A percentile compares a stretch with the other conserved stretches of the same genome.
phyloP scores from a whole-genome alignment of 108 stramenopile species.

The Nitzschia putrida region DNA sequence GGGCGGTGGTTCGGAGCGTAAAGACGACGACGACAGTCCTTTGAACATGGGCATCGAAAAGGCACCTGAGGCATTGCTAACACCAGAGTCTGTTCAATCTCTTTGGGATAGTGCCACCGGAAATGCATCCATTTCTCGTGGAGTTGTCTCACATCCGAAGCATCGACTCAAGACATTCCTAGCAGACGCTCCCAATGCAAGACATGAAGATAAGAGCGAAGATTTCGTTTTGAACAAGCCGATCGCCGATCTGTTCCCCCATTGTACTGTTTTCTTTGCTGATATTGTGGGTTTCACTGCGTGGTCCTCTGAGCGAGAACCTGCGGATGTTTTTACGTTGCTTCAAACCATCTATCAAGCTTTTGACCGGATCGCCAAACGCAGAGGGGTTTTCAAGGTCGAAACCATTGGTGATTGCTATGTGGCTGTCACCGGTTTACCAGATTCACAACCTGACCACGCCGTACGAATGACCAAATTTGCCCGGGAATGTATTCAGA shows the following conservation, averaged over 20 bases:
- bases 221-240: slow-evolving; percentile 18
- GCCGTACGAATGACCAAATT: slow-evolving; percentile 28
- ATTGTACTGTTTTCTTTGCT: slow-evolving; percentile 44
- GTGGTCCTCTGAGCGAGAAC: slow-evolving; percentile 40
- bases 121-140: neutral
- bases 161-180: slow-evolving; percentile 19
- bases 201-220: neutral
- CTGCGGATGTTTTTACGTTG: slow-evolving; percentile 43
- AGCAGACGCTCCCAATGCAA: neutral
- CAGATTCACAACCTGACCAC: slow-evolving; percentile 34
- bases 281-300: slow-evolving; percentile 68
- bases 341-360: slow-evolving; percentile 24
- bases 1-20: neutral
- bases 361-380: slow-evolving; percentile 26
- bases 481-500: slow-evolving; percentile 25
- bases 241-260: slow-evolving; percentile 62
- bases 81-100: neutral
- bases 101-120: slow-evolving; percentile 3
- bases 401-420: slow-evolving; percentile 33
- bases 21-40: slow-evolving; percentile 1
- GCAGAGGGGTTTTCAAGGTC: slow-evolving; percentile 30
- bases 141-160: slow-evolving; percentile 19
- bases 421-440: slow-evolving; percentile 28
- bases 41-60: neutral
- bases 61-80: neutral